phyloP scores from a whole-genome alignment of 2,329 filamentous ascomycete species.

The Exophiala viscosa region DNA sequence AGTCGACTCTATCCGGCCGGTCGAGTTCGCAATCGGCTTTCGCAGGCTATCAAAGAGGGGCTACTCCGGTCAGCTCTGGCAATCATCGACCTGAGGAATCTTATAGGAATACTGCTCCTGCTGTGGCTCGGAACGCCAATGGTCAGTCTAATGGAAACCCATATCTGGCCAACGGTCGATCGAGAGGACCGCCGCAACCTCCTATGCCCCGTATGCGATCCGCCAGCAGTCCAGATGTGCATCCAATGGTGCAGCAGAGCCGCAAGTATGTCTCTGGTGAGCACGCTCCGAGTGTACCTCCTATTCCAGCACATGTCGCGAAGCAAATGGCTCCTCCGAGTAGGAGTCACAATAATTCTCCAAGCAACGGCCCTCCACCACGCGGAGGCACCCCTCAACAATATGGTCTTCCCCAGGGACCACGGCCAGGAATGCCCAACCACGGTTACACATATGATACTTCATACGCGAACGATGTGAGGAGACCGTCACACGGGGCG shows the following conservation, averaged over 20 bases:
- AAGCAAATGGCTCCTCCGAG: constrained; percentile 61
- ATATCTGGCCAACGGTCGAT: constrained; percentile 57
- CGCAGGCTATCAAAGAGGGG: constrained; percentile 75
- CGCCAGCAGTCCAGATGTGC: constrained; percentile 93
- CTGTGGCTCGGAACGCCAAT: constrained; percentile 76
- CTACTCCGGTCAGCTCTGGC: constrained; percentile 57
- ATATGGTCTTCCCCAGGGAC: constrained; percentile 44
- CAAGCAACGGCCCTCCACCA: constrained; percentile 63
- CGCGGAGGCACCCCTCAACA: constrained; percentile 65
- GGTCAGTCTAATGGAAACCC: constrained; percentile 54
- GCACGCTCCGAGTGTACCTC: constrained; percentile 67
- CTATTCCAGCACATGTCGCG: constrained; percentile 68
- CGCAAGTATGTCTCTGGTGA: constrained; percentile 47
- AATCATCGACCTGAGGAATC: constrained; percentile 66
- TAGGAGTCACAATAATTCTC: constrained; percentile 78
- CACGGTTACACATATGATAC: constrained; percentile 27
- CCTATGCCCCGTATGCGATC: constrained; percentile 66
- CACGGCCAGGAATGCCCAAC: constrained; percentile 22
- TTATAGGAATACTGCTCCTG: constrained; percentile 83
- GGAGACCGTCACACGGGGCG: constrained; percentile 21
- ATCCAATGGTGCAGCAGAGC: constrained; percentile 56
- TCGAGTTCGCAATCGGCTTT: constrained; percentile 57
- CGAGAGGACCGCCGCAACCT: constrained; percentile 12
- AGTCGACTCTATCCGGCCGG: constrained; percentile 51
- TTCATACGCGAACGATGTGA: constrained; percentile 19